Base-by-base conservation (phyloP, 2,329 filamentous ascomycete species). In the Colletotrichum cordylinicola region DNA sequence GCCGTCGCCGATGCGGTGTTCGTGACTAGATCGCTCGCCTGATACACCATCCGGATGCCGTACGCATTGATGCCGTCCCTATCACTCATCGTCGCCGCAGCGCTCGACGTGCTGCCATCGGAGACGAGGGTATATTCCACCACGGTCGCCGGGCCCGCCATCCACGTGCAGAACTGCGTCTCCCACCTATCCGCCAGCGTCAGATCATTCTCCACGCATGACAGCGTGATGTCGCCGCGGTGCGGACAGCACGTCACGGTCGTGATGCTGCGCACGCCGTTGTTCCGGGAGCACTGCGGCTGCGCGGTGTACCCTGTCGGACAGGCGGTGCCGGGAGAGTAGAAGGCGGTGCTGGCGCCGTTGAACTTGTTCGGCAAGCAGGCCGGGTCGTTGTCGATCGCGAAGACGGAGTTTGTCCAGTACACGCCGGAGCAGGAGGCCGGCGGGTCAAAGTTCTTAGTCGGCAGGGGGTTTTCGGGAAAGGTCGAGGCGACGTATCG, bases 241-340 rank as follows among this genome's bases (percentile, higher is more conserved):
- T 62, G 67, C 1, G 80, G 80, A 21, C 80, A 82, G 62, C 80
- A 81, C 4, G 80, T 81, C 8, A 82, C 78, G 4, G 81, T 82
- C 12, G 79, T 81, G 67, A 82, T 76, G 55, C 75, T 77, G n/a
- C 64, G 67, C 15, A 80, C 78, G 13, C 78, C 78, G 3, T 67
- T 70, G 60, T 75, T 79, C 29, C 80, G 78, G 18, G 80, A 80
- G 76, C 83, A 84, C 37, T 81, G 77, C 12, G 70, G 71, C 58
- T 80, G 80, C 3, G 80, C 80, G 15, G 66, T 77, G 58, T 77
- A 77, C 27, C 75, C 75, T 8, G 75, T 74, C 48, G 75, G 75
- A 5, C 75, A 77, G 10, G 64, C 61, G 16, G 43, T 66, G 4
- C 75, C 75, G 3, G 75, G 75, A 16, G 67, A 58, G 69, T 79